These are phyloP conservation scores for Chaetoceros tenuissimus DNA, from an alignment of 108 stramenopile species.

Conservation along the genomic window DNA sequence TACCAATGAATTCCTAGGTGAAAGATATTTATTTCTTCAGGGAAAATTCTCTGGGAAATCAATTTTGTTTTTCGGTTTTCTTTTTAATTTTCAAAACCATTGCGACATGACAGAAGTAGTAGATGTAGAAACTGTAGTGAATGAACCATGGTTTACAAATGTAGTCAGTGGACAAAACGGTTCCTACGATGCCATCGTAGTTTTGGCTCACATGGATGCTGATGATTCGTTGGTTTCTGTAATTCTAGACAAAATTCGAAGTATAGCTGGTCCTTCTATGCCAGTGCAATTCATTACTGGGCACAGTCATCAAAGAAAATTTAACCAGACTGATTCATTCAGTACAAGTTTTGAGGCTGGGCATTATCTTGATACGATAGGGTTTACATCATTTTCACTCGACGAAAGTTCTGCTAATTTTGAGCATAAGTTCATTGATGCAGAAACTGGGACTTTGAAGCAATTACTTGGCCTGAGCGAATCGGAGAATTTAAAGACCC, in stretches of 20 bases:
- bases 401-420: constrained; percentile 17
- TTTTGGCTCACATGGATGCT: constrained; percentile 72
- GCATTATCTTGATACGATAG: constrained; percentile 61
- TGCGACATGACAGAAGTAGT: constrained; percentile 29
- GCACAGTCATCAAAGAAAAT: constrained; percentile 52
- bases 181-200: constrained; percentile 56
- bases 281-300: constrained; percentile 77
- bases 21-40: constrained; percentile 37
- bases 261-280: constrained; percentile 32
- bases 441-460: constrained; percentile 25
- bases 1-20: constrained; percentile 30
- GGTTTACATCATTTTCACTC: constrained; percentile 52
- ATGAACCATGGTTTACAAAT: constrained; percentile 48
- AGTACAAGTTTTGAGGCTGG: constrained; percentile 58
- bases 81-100: constrained; percentile 52
- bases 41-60: constrained; percentile 37
- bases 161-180: constrained; percentile 18
- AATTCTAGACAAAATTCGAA: constrained; percentile 34
- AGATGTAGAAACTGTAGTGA: constrained; percentile 31
- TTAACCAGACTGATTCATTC: constrained; percentile 19
- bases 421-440: constrained; percentile 45
- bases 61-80: constrained; percentile 63
- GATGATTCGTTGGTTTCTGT: constrained; percentile 41
- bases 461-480: constrained; percentile 14
- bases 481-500: constrained; percentile 27